A percentile compares a stretch with the other conserved stretches of the same genome.
These are phyloP conservation scores for Strigomonas culicis DNA, from an alignment of 208 protist species.

Conservation along the genomic window DNA sequence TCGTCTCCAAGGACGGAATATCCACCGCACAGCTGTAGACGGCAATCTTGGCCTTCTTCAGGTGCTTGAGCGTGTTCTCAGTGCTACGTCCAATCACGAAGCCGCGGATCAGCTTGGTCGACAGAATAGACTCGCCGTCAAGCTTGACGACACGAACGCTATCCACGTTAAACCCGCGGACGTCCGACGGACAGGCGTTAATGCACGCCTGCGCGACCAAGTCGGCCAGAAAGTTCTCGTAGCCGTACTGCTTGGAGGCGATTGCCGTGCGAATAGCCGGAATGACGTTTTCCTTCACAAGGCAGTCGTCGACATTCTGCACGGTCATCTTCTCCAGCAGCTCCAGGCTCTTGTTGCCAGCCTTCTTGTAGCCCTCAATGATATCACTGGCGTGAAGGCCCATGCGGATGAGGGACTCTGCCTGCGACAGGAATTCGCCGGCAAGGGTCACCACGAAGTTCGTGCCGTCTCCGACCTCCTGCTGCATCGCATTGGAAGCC, in stretches of 20 bases:
- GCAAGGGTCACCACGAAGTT: slow-evolving; percentile 99
- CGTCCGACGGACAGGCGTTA: slow-evolving; percentile 95
- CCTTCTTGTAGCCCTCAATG: slow-evolving; percentile 97
- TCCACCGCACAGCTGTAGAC: slow-evolving; percentile 98
- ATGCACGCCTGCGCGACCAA: slow-evolving; percentile 96
- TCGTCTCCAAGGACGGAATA: slow-evolving; percentile 97
- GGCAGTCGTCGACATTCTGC: slow-evolving; percentile 77
- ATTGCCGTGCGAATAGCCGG: slow-evolving; percentile 82
- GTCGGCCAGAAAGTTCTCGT: slow-evolving; percentile 93
- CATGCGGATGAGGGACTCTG: slow-evolving; percentile 95
- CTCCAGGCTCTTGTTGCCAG: slow-evolving; percentile 90
- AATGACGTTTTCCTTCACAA: slow-evolving; percentile 73
- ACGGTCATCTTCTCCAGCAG: slow-evolving; percentile 78
- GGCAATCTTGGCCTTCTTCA: slow-evolving; percentile 97
- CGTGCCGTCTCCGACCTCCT: slow-evolving; percentile 99
- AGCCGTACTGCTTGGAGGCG: slow-evolving; percentile 97
- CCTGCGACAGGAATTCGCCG: slow-evolving; percentile 98
- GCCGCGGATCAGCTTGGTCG: slow-evolving; percentile 94
- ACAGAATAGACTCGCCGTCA: slow-evolving; percentile 93
- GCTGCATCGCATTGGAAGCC: slow-evolving; percentile 98
- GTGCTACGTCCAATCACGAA: slow-evolving; percentile 96
- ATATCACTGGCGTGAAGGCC: slow-evolving; percentile 99
- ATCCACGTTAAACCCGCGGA: slow-evolving; percentile 98
- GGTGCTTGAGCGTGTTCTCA: slow-evolving; percentile 91
- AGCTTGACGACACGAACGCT: slow-evolving; percentile 99